Evolutionary conservation across 2,329 filamentous ascomycete species (phyloP), one percentile per base, ranked within the genome.

Genomic region (Fusarium napiforme): DNA sequence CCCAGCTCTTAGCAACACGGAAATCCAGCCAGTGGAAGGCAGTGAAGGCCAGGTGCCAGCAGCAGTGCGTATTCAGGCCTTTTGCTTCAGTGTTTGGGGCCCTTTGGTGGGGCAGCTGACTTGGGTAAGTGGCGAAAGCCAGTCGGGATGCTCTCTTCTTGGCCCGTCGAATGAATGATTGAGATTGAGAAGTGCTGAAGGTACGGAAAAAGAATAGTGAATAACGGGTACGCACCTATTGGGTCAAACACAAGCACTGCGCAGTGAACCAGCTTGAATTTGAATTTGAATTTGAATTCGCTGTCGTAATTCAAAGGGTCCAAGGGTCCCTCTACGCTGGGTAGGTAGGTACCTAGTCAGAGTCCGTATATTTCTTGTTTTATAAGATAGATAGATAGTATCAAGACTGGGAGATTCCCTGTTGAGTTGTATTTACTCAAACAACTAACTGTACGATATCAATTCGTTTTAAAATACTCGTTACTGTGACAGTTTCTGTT

Each of bases 21-120:
- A 53, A 53, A 28, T 28, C 34, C 19, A 53, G 50, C 50, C 50
- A 53, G 50, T 53, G 19, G 50, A 53, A 61, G 39, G 57, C 49
- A 64, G 66, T 52, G 64, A 52, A 64, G 43, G 23, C 43, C 64
- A 69, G 65, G 58, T 63, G 50, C 66, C 60, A 58, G 47, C 49
- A 66, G 55, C 69, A 71, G 45, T 70, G 57, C 68, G 56, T 71
- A 57, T 64, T 46, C 64, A 71, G 60, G 68, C 53, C 53, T 61
- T 49, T 70, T 63, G 60, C 61, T 63, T 56, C 57, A 63, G 69
- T 67, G 58, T 75, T 70, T 59, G 65, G 73, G 42, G 72, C 67
- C 72, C 69, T 76, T 64, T 77, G 71, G 78, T 80, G 78, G 78
- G 75, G 77, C 78, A 79, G 76, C 78, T 81, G 79, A 80, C 78